Conservation (phyloP, 164 flowering plant species). For the Magnolia kwangsiensis region DNA sequence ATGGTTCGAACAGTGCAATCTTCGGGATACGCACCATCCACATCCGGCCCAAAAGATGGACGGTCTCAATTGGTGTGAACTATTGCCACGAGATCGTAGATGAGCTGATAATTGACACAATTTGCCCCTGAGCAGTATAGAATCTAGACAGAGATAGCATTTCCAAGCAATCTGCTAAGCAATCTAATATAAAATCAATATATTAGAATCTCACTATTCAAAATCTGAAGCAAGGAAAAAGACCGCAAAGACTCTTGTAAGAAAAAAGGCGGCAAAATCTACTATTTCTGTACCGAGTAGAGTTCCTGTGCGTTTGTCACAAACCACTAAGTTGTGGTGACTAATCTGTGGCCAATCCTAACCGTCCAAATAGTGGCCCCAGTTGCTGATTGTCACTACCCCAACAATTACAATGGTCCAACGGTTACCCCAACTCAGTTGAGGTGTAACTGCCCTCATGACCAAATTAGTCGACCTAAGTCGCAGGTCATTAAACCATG, state of each 20-base stretch:
- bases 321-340: background rate
- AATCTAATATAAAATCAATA: background rate
- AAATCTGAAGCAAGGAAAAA: background rate
- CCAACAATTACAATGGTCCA: too few species aligned
- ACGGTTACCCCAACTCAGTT: too few species aligned
- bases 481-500: too few species aligned
- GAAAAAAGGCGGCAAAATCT: background rate
- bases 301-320: background rate
- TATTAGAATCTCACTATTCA: background rate
- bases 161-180: background rate
- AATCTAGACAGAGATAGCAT: slow-evolving; percentile 4
- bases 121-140: background rate
- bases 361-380: background rate
- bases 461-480: too few species aligned
- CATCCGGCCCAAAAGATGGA: too few species aligned
- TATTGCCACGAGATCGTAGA: too few species aligned
- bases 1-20: too few species aligned
- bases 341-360: background rate
- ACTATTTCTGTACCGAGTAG: background rate
- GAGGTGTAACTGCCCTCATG: too few species aligned
- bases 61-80: too few species aligned
- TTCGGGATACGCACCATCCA: too few species aligned
- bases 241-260: background rate
- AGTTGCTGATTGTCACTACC: too few species aligned
- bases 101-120: too few species aligned